Evolutionary conservation across 495 filamentous ascomycete species (phyloP).

Genomic region (Penicillium macrosclerotiorum): DNA sequence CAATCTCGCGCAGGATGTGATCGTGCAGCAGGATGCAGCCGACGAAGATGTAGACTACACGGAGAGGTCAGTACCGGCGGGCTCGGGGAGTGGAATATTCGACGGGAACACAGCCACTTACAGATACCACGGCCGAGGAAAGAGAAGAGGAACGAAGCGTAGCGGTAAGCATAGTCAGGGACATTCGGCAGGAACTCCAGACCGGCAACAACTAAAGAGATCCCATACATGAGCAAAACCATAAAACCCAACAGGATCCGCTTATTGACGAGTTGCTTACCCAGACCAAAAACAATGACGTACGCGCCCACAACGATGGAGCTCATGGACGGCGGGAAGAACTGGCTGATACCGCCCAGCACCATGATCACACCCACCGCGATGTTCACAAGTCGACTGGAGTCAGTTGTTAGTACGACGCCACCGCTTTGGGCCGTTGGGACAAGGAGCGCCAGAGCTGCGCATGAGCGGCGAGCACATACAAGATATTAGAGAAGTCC

Average conservation of each 20-base stretch:
- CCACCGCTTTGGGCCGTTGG: background rate
- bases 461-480: conserved; percentile 24
- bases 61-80: conserved; percentile 13
- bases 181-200: conserved; percentile 81
- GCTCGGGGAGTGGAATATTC: too few species aligned
- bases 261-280: conserved; percentile 47
- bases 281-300: conserved; percentile 83
- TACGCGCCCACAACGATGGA: conserved; percentile 78
- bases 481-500: conserved; percentile 62
- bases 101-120: conserved; percentile 53
- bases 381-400: conserved; percentile 90
- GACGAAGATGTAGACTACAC: conserved; percentile 92
- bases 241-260: background rate
- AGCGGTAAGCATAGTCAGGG: conserved; percentile 85
- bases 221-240: conserved; percentile 10
- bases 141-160: conserved; percentile 96
- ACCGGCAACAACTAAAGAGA: conserved; percentile 38
- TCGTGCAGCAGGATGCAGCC: conserved; percentile 77
- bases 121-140: conserved; percentile 94
- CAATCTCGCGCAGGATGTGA: conserved; percentile 54
- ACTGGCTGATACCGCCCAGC: conserved; percentile 84
- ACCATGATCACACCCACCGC: conserved; percentile 85
- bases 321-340: conserved; percentile 52
- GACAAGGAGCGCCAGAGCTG: background rate
- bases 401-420: background rate